Evolutionary conservation across 2,329 filamentous ascomycete genomes (phyloP).

Genomic region (Colletotrichum eremochloae): DNA sequence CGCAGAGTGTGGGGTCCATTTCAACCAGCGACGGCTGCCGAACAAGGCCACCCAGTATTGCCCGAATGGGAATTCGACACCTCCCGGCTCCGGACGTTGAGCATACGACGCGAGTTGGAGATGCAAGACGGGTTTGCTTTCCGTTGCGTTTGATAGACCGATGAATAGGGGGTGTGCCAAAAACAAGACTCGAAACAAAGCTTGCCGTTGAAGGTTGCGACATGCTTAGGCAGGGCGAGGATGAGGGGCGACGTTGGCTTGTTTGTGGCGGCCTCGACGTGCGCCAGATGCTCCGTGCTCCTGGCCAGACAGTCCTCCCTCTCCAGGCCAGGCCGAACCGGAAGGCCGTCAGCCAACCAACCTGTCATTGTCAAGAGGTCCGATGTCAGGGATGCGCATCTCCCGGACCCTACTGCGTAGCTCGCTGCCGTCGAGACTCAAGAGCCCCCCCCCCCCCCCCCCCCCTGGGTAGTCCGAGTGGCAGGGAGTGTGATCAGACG

Average conservation of each 20-base stretch:
- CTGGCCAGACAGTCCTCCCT: constrained; percentile 20
- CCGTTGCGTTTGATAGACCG: background rate
- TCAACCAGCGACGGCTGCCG: constrained; percentile 5
- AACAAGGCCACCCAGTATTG: constrained; percentile 8
- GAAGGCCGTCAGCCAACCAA: background rate
- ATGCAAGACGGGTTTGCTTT: background rate
- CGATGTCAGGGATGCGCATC: background rate
- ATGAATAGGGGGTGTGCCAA: background rate
- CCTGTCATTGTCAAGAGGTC: constrained; percentile 13
- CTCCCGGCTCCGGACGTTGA: background rate
- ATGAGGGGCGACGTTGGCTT: constrained; percentile 2
- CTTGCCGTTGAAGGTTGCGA: background rate
- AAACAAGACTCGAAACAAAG: constrained; percentile 10
- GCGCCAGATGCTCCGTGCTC: constrained; percentile 8
- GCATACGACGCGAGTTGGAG: constrained; percentile 6
- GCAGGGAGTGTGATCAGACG: background rate
- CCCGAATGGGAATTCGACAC: background rate
- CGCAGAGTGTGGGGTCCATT: constrained; percentile 30
- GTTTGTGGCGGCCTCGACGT: constrained; percentile 1
- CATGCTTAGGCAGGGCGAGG: background rate
- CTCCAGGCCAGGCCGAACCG: background rate
- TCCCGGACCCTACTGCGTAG: background rate
- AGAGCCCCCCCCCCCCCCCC: background rate
- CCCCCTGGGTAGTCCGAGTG: constrained; percentile 1
- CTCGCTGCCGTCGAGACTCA: background rate